Conservation (phyloP, 2,329 filamentous ascomycete genomes). For the Daldinia sp. region DNA sequence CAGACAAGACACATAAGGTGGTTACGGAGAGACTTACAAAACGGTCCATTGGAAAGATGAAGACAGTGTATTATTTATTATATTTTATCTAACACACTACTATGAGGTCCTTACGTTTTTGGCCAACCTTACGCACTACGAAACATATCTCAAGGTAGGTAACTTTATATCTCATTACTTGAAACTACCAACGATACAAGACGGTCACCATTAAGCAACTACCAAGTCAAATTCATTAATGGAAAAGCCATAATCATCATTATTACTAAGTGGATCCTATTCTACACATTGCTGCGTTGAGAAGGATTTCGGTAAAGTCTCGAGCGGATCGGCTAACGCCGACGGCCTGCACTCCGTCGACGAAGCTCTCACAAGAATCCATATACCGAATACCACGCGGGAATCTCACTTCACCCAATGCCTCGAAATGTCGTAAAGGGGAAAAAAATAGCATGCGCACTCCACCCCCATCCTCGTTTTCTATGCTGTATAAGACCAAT, state of each 20-base stretch:
- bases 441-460: conserved; percentile 13
- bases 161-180: no score
- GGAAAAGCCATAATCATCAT: conserved; percentile 17
- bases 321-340: conserved; percentile 22
- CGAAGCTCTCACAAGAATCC: conserved; percentile 20
- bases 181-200: no score
- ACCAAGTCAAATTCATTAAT: no score
- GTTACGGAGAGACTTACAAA: no score
- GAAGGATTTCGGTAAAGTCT: conserved; percentile 10
- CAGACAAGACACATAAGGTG: no score
- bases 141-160: no score
- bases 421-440: conserved; percentile 1
- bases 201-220: no score
- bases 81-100: no score
- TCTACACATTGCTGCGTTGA: conserved; percentile 32
- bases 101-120: no score
- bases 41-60: no score
- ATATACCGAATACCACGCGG: conserved; percentile 24
- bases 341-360: conserved; percentile 47
- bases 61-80: no score
- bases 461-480: conserved; percentile 1
- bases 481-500: conserved; percentile 30
- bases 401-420: conserved; percentile 17
- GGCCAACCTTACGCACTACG: no score
- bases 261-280: conserved; percentile 23